These are phyloP conservation scores for Triticum timopheevii DNA, from an alignment of 176 grass and related monocot genomes.

Conservation along the genomic window DNA sequence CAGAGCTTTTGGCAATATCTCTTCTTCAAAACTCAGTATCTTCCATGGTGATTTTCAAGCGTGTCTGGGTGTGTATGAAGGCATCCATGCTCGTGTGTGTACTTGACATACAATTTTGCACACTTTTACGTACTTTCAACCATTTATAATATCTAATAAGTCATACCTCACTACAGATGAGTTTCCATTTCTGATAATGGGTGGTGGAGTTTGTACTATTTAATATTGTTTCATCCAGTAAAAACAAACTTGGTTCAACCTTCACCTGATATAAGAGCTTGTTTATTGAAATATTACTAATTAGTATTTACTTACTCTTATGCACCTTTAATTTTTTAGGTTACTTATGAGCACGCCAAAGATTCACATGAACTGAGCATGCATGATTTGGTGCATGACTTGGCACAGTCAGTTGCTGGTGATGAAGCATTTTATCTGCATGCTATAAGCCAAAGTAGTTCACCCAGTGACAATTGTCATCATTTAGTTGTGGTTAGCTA, in stretches of 20 bases:
- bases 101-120: neutral
- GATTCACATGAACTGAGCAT: neutral
- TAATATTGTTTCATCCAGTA: neutral
- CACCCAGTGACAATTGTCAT: neutral
- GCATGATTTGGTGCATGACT: conserved; percentile 18
- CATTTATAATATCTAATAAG: neutral
- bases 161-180: neutral
- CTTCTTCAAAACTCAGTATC: conserved; percentile 4
- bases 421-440: neutral
- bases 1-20: conserved; percentile 8
- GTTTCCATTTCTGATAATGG: neutral
- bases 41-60: neutral
- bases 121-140: neutral
- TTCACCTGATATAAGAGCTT: neutral
- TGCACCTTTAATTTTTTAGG: neutral
- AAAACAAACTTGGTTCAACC: neutral
- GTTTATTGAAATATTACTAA: neutral
- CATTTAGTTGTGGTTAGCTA: conserved; percentile 14
- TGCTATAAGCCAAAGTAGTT: neutral
- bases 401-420: neutral
- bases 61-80: neutral
- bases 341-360: neutral
- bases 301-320: neutral
- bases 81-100: neutral
- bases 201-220: conserved; percentile 1